phyloP scores from a whole-genome alignment of 75 land plant genomes.

The Ceratopteris richardii region DNA sequence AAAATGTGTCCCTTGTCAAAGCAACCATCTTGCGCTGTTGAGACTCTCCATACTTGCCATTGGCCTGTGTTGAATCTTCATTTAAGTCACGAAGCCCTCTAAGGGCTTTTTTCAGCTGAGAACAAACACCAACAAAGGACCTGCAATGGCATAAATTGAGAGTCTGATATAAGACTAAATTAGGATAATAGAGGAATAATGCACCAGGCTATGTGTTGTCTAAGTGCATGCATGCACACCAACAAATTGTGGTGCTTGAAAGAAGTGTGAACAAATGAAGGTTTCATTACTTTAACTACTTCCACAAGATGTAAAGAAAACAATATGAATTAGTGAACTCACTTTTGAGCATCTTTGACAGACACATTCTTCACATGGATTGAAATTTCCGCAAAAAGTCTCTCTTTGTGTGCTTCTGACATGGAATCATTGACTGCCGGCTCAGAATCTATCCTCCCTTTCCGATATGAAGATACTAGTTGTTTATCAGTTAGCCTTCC shows the following conservation, averaged over 20 bases:
- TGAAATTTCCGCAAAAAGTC: constrained; percentile 17
- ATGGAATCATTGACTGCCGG: not conserved
- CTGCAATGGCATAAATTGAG: too few relatives aligned
- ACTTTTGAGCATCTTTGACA: constrained; percentile 59
- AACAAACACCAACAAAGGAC: constrained; percentile 34
- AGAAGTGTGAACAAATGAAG: too few relatives aligned
- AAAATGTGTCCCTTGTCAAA: constrained; percentile 38
- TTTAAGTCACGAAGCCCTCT: constrained; percentile 11
- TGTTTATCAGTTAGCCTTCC: too few relatives aligned
- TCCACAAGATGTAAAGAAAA: not conserved
- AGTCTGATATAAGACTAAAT: too few relatives aligned
- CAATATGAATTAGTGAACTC: constrained; percentile 13
- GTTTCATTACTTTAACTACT: too few relatives aligned
- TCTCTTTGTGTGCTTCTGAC: constrained; percentile 15
- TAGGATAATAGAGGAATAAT: too few relatives aligned
- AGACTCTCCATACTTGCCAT: constrained; percentile 4
- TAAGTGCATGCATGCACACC: too few relatives aligned
- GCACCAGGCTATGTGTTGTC: too few relatives aligned
- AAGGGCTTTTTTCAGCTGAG: constrained; percentile 27
- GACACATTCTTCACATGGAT: constrained; percentile 36
- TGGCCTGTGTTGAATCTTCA: not conserved
- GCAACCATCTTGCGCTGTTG: constrained; percentile 8
- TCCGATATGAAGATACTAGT: too few relatives aligned
- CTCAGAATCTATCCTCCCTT: too few relatives aligned
- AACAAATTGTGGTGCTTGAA: too few relatives aligned